Percentiles rank a stretch among this genome's conserved stretches.
Evolutionary conservation across 257 asterid species (phyloP).

Genomic region (Fraxinus anomala): DNA sequence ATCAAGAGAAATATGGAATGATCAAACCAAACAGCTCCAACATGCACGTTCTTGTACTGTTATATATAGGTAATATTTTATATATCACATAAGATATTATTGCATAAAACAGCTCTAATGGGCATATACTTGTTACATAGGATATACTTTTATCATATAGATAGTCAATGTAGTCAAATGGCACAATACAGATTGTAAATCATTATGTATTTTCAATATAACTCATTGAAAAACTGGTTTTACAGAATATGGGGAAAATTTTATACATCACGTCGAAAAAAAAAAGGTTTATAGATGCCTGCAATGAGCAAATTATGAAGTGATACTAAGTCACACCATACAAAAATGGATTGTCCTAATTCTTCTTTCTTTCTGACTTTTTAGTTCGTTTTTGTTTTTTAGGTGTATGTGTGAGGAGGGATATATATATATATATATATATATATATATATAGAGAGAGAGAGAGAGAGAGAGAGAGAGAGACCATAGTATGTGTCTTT

Average conservation of each 20-base stretch:
- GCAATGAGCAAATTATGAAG: constrained; percentile 12
- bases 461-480: constrained; percentile 37
- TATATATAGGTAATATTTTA: not conserved
- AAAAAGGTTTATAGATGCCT: constrained; percentile 5
- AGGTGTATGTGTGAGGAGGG: constrained; percentile 21
- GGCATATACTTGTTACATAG: not conserved
- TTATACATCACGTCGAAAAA: not conserved
- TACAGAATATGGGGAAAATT: constrained; percentile 2
- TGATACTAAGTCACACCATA: not conserved
- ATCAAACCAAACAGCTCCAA: not conserved
- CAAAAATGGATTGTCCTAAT: not conserved
- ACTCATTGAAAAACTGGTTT: not conserved
- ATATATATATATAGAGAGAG: too few species aligned
- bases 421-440: not conserved
- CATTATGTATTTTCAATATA: constrained; percentile 15
- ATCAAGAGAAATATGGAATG: constrained; percentile 23
- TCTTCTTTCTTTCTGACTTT: not conserved
- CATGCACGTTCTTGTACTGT: not conserved
- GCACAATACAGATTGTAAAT: constrained; percentile 15
- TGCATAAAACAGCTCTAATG: constrained; percentile 5
- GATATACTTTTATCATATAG: constrained; percentile 10
- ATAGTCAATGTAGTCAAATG: constrained; percentile 12
- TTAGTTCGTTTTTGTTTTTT: not conserved
- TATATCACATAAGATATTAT: not conserved
- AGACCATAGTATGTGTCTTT: constrained; percentile 93